Base-by-base conservation (phyloP, 805 yeast species). In the Cyberlindnera euphorbiae region DNA sequence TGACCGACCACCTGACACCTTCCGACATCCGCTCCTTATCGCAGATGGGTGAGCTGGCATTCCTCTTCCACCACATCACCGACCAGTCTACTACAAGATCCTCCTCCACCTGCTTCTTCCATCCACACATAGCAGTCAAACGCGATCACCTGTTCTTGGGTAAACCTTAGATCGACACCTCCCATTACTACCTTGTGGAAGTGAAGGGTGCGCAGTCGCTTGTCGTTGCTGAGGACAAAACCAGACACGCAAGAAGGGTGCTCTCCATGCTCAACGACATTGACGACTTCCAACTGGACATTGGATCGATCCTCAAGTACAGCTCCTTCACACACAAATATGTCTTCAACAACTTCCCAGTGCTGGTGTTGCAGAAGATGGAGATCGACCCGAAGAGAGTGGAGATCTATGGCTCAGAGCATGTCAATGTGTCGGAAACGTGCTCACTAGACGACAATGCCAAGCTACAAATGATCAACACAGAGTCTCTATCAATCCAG, bases 171-270 rank as follows among this genome's bases (percentile, higher is more conserved):
- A 15, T 35, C 6, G 47, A 43, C 26, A 29, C 44, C 4, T 43
- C 47, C 13, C 28, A 41, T n/a, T 37, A 39, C 26, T 35, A 37
- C 26, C 28, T 43, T 10, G 28, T 43, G n/a, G 47, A 43, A 16
- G 42, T 43, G 21, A 37, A 26, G n/a, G 47, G 47, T 10, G 42
- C 42, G 4, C 44, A 37, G 32, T 39, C 44, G 6, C 29, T 43
- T 6, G 47, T 39, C 10, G 36, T 35, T 8, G 47, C 42, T 2
- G 44, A 43, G 30, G 44, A 32, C 17, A 36, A 34, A 33, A 43
- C 44, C 11, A 31, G 24, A 17, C 17, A 28, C 30, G 35, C 46
- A 4, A 35, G 46, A 14, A 24, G 46, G 2, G 40, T 41, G n/a
- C 36, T 43, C 9, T 25, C 39, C 8, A 17, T 43, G 14, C 17